phyloP scores from a whole-genome alignment of 768 basidiomycete species.

The Russula compacta region DNA sequence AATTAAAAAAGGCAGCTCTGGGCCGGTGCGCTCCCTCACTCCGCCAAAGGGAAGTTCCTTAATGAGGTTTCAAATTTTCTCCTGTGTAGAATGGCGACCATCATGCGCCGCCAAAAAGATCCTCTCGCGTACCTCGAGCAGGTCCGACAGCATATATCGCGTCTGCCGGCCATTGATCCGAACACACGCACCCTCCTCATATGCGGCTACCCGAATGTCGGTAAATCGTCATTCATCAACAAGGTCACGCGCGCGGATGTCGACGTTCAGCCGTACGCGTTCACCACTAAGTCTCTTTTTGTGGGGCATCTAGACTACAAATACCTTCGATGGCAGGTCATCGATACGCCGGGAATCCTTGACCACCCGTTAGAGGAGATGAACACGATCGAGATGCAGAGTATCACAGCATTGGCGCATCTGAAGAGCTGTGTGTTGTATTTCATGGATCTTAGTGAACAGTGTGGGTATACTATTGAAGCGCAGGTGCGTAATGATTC shows the following conservation, averaged over 20 bases:
- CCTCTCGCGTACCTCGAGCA: slow-evolving; percentile 97
- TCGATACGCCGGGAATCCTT: slow-evolving; percentile 96
- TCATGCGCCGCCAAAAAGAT: slow-evolving; percentile 98
- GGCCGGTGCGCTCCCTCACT: slow-evolving; percentile 61
- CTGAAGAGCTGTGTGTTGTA: slow-evolving; percentile 90
- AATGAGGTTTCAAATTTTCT: slow-evolving; percentile 4
- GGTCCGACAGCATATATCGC: slow-evolving; percentile 97
- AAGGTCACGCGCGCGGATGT: slow-evolving; percentile 99
- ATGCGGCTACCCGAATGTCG: slow-evolving; percentile 98
- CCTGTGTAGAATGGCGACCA: slow-evolving; percentile 82
- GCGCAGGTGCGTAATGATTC: slow-evolving; percentile 59
- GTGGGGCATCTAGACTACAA: slow-evolving; percentile 99
- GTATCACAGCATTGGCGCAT: slow-evolving; percentile 95
- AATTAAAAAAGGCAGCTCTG: slow-evolving; percentile 93
- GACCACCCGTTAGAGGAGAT: slow-evolving; percentile 99
- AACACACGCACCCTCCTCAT: slow-evolving; percentile 96
- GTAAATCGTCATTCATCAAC: slow-evolving; percentile 99
- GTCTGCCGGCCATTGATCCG: slow-evolving; percentile 96
- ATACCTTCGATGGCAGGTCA: slow-evolving; percentile 99
- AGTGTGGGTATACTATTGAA: slow-evolving; percentile 95
- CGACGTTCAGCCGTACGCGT: slow-evolving; percentile 98
- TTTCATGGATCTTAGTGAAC: slow-evolving; percentile 98
- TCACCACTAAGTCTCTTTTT: slow-evolving; percentile 97
- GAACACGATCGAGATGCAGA: slow-evolving; percentile 99
- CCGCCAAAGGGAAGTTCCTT: neutral